Base-by-base conservation (phyloP, 352 stramenopile species). In the Halophytophthora polymorphica region DNA sequence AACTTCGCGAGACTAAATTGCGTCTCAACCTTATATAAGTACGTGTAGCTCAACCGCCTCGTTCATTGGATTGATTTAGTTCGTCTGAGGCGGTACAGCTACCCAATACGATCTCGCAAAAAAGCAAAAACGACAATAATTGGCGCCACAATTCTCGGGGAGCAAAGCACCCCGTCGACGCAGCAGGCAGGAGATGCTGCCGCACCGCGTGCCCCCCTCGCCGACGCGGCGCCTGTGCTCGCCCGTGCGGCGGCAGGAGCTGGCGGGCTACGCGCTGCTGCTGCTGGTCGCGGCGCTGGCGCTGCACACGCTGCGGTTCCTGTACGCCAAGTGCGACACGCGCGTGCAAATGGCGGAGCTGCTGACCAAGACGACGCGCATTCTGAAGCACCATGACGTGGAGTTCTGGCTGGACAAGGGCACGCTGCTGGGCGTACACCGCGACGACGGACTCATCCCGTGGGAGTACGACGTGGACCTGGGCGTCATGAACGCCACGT, bases 401-500 rank as follows among this genome's bases (percentile, higher is more conserved):
- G 73, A 92, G 67, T 92, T 89, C 47, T 92, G 81, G 81, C 73
- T 92, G 18, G 81, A 92, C 69, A 89, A 88, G 56, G 78, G 81
- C 47, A 88, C 81, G 44, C 62, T 92, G 3, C 56, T 90, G 14
- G 78, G 81, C 29, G 67, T 89, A 28, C 69, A 88, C 28, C 78
- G 81, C 17, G 77, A 92, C 48, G 57, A 76, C 3, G 78, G 74
- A 4, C 61, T 92, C 29, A 92, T 92, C 52, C 79, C 78, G 13
- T 90, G 77, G 76, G 81, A 92, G 42, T 90, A 90, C 39, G 78
- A 92, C 38, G 77, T 89, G 17, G 81, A 92, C 57, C 42, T 92
- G n/a, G 81, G 81, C 42, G 74, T 92, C 11, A 80, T 88, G 75
- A 89, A 90, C 50, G 56, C 63, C 17, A 86, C 78, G 25, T 92